Percentiles rank a stretch among this genome's conserved stretches.
phyloP scores from a whole-genome alignment of 2,329 filamentous ascomycete species.

The Aspergillus sp. region DNA sequence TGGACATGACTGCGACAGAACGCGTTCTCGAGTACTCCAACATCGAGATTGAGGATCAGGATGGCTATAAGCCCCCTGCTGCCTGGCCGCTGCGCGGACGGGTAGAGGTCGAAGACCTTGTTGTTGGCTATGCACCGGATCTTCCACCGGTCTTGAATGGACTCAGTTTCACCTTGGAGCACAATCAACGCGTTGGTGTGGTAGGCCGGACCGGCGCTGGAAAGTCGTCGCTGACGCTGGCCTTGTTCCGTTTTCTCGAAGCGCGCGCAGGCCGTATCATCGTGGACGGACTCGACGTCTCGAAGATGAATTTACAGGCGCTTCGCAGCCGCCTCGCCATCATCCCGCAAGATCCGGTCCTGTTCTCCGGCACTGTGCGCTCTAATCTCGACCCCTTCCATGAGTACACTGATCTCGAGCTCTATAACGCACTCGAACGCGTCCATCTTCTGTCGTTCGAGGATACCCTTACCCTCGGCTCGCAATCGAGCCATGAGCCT shows the following conservation, averaged over 20 bases:
- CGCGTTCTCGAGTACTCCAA: slow-evolving; percentile 73
- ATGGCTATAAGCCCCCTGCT: slow-evolving; percentile 61
- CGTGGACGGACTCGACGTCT: slow-evolving; percentile 49
- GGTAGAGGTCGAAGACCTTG: slow-evolving; percentile 70
- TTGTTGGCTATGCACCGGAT: slow-evolving; percentile 69
- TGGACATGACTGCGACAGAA: slow-evolving; percentile 78
- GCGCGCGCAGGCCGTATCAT: slow-evolving; percentile 20
- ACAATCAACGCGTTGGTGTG: slow-evolving; percentile 25
- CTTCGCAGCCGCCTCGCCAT: slow-evolving; percentile 71
- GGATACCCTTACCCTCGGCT: slow-evolving; percentile 32
- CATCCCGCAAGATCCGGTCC: slow-evolving; percentile 77
- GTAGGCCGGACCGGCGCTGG: slow-evolving; percentile 29
- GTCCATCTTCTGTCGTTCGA: slow-evolving; percentile 63
- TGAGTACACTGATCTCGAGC: slow-evolving; percentile 65
- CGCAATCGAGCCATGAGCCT: slow-evolving; percentile 6
- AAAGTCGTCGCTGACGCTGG: slow-evolving; percentile 1
- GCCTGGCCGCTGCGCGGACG: slow-evolving; percentile 73
- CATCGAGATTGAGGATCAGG: slow-evolving; percentile 65
- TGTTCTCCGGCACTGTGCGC: slow-evolving; percentile 76
- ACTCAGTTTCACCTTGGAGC: slow-evolving; percentile 19
- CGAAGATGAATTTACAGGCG: slow-evolving; percentile 43
- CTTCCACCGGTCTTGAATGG: slow-evolving; percentile 46
- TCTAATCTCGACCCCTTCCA: slow-evolving; percentile 76
- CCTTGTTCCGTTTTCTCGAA: slow-evolving; percentile 26
- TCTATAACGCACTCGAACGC: slow-evolving; percentile 66